These are phyloP conservation scores for Exserohilum turcica DNA, from an alignment of 2,329 filamentous ascomycete species.

Conservation along the genomic window DNA sequence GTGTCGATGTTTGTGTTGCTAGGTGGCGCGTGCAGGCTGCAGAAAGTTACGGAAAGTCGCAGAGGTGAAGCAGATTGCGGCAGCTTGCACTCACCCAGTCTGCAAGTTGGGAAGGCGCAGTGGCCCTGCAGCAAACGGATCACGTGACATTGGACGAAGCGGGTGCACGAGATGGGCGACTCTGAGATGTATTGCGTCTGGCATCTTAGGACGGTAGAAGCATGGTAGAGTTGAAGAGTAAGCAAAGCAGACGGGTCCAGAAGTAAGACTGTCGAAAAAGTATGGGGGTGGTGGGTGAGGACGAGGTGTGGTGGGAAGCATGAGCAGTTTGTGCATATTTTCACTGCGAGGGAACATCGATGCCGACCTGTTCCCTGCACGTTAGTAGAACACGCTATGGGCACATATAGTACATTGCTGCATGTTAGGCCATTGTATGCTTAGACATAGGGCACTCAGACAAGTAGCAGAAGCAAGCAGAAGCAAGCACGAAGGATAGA, in stretches of 20 bases:
- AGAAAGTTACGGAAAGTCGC: too few relatives aligned
- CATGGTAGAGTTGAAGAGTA: not conserved
- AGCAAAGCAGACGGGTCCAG: not conserved
- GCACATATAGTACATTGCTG: not conserved
- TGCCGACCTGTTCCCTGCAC: not conserved
- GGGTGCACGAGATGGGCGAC: not conserved
- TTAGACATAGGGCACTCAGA: too few relatives aligned
- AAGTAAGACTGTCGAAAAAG: not conserved
- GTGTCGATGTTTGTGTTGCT: not conserved
- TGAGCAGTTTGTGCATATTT: not conserved
- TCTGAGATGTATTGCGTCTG: not conserved
- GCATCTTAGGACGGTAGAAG: not conserved
- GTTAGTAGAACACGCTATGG: too few relatives aligned
- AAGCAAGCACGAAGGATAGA: not conserved
- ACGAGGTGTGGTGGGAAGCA: not conserved
- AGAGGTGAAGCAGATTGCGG: slow-evolving; percentile 1
- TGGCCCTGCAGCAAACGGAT: slow-evolving; percentile 6
- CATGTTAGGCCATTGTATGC: not conserved
- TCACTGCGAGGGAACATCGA: not conserved
- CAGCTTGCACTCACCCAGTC: not conserved
- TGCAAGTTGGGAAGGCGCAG: slow-evolving; percentile 8
- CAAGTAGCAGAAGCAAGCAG: not conserved
- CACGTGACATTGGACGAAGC: not conserved
- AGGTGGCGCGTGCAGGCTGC: not conserved
- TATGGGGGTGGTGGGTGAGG: not conserved